Evolutionary conservation across 179 eudicot genomes (phyloP), one percentile per base, ranked within the genome.

Genomic region (Monotropa hypopitys): DNA sequence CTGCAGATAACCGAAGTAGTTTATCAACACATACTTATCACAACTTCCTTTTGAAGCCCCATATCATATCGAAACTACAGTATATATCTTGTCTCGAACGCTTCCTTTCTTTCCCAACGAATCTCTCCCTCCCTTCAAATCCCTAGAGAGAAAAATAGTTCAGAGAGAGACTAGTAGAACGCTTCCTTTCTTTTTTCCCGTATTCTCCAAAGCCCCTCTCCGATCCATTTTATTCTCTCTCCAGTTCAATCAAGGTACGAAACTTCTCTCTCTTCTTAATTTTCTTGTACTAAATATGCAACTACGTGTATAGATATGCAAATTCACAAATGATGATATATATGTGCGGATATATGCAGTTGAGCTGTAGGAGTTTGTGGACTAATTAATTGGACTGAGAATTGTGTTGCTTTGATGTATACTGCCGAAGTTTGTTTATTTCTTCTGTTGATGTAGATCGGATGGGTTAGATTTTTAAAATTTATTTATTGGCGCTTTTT

Each of bases 101-200:
- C 74, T 76, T 63, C 42, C 57, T 16, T 45, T 33, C 40, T 47
- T 15, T 33, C 82, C 59, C 71, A 62, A n/a, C 50, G 49, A 43
- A 80, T 32, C 63, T 72, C 47, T 51, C 28, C 40, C 80, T 65
- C 69, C 43, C 18, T 42, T 65, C 70, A 65, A 77, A 72, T 81
- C 83, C 70, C 80, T 72, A 77, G 74, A 81, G 66, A 72, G 71
- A 78, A 69, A 50, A 10, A n/a, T 67, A 42, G 73, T 21, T 69
- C 21, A 69, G 73, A 69, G 73, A 69, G 73, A 69, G 30, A 69
- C 69, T 40, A 38, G 79, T 77, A 21, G 13, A 40, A 70, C 23
- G 23, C 79, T 73, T 65, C 50, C 56, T 50, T 26, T 20, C 45
- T 45, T 30, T 6, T 50, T n/a, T n/a, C n/a, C n/a, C 16, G 43